These are phyloP conservation scores for Protomyces inouyei DNA, from an alignment of 1,139 yeast genomes.

Conservation along the genomic window DNA sequence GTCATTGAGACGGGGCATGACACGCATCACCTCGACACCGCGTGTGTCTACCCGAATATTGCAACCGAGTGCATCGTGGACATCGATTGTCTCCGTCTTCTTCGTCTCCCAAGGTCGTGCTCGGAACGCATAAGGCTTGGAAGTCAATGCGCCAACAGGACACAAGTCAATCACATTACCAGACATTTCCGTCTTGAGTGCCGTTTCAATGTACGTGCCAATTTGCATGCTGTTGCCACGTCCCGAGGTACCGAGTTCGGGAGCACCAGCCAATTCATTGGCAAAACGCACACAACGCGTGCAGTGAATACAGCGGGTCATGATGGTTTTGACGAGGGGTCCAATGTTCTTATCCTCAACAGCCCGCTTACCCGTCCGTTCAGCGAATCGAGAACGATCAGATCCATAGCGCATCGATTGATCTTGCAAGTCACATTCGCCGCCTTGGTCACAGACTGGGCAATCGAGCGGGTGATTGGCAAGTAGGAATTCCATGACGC, in stretches of 20 bases:
- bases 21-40: conserved; percentile 85
- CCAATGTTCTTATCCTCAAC: conserved; percentile 88
- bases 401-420: conserved; percentile 79
- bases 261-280: conserved; percentile 90
- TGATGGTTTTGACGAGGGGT: conserved; percentile 81
- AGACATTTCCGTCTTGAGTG: conserved; percentile 77
- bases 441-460: conserved; percentile 93
- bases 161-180: conserved; percentile 86
- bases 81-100: conserved; percentile 84
- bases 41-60: conserved; percentile 80
- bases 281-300: conserved; percentile 87
- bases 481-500: conserved; percentile 81
- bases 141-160: conserved; percentile 89
- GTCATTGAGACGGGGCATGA: conserved; percentile 78
- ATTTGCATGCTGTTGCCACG: conserved; percentile 91
- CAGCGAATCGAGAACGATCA: conserved; percentile 80
- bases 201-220: conserved; percentile 82
- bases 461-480: conserved; percentile 91
- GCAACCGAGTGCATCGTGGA: conserved; percentile 77
- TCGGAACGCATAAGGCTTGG: conserved; percentile 84
- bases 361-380: conserved; percentile 80
- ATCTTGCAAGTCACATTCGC: conserved; percentile 89
- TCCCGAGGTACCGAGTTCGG: conserved; percentile 83
- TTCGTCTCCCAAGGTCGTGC: conserved; percentile 94
- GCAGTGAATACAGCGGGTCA: conserved; percentile 92